These are phyloP conservation scores for Chalaropsis thielavioides DNA, from an alignment of 2,329 filamentous ascomycete genomes.

Conservation along the genomic window DNA sequence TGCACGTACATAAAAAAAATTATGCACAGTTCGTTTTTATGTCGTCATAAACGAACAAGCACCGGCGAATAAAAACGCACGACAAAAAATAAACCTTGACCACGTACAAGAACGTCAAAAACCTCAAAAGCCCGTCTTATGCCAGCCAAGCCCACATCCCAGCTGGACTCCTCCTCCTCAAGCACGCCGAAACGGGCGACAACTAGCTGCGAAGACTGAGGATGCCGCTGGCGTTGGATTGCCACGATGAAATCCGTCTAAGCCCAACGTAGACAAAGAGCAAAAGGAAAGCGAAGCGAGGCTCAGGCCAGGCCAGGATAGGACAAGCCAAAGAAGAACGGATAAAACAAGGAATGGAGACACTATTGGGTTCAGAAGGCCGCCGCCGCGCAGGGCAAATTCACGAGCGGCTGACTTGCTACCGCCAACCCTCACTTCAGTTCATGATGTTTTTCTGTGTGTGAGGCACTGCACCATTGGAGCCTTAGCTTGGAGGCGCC, in stretches of 20 bases:
- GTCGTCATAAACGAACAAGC: background rate
- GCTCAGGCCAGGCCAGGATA: background rate
- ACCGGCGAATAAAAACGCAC: background rate
- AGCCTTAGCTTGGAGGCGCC: too few relatives aligned
- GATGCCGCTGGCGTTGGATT: background rate
- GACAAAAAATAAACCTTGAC: too few relatives aligned
- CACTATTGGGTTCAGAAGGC: too few relatives aligned
- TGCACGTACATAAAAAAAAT: background rate
- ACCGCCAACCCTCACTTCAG: too few relatives aligned
- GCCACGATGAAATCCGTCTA: conserved; percentile 1
- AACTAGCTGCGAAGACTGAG: background rate
- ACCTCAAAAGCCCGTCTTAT: background rate
- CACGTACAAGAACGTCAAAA: too few relatives aligned
- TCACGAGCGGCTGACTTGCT: too few relatives aligned
- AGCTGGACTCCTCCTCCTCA: too few relatives aligned
- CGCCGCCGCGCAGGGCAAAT: too few relatives aligned
- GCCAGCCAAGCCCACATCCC: too few relatives aligned
- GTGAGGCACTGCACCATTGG: too few relatives aligned
- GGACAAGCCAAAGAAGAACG: background rate
- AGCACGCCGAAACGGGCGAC: background rate
- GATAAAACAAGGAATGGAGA: too few relatives aligned
- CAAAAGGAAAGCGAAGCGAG: background rate
- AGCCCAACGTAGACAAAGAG: background rate
- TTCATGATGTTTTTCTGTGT: too few relatives aligned
- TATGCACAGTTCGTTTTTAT: background rate